Base-by-base conservation (phyloP, 495 filamentous ascomycete genomes). In the Oleoguttula mirabilis region DNA sequence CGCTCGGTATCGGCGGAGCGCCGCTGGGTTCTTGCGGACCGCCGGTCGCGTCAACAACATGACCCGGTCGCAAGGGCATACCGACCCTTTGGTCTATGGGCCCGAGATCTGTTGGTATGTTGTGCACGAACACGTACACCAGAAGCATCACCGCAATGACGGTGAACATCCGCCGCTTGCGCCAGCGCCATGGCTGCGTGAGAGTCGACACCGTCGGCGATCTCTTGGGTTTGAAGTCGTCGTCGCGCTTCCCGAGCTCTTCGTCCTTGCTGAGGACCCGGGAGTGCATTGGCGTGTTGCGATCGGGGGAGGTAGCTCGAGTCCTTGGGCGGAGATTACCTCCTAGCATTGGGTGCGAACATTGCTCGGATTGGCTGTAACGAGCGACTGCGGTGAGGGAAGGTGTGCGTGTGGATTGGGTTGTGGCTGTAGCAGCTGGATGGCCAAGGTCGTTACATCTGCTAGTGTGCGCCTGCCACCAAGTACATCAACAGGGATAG, bases 171-270 rank as follows among this genome's bases (percentile, higher is more conserved):
- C 70, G 58, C 34, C 70, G 64, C 45, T 50, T 58, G 4, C 62
- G 54, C 49, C 50, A 60, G 34, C 60, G 62, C 35, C 70, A 66
- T 32, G 62, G 60, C 14, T 47, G 25, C 11, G 21, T 42, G 35
- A 57, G 59, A 45, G 61, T 62, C 21, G 55, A 56, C 43, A 59
- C 46, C 12, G 58, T 44, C 27, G 58, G 50, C 27, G 56, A 52
- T 17, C 47, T 47, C 24, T 45, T 48, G 3, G 62, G 65, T 39
- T 63, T 69, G 55, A 73, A 72, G 51, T 80, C 77, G 55, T 82
- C 77, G 55, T 80, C 69, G 44, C 72, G 75, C 62, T 80, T 80
- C 34, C 76, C 77, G n/a, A 78, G 67, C 66, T 81, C 77, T 60
- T 76, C 76, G 57, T 82, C 77, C 39, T 41, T 51, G 42, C 35